Conservation (phyloP, 164 flowering plant genomes). For the Vitis rotundifolia region DNA sequence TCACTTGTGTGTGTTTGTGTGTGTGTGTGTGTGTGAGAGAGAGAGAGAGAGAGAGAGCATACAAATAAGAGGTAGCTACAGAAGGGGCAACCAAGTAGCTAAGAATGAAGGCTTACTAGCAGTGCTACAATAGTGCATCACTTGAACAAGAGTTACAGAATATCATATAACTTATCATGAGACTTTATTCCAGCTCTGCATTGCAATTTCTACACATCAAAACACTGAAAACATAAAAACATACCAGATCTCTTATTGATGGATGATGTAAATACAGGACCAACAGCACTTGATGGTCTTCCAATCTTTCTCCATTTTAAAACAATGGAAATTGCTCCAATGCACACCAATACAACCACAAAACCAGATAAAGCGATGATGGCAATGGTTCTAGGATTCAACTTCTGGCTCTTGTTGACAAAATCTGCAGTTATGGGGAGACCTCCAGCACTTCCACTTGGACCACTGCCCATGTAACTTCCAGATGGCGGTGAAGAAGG, state of each 20-base stretch:
- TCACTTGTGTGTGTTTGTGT: too few relatives aligned
- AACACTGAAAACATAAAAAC: conserved; percentile 13
- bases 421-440: conserved; percentile 73
- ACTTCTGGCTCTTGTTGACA: conserved; percentile 49
- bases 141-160: neutral
- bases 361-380: conserved; percentile 73
- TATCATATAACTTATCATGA: neutral
- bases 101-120: too few relatives aligned
- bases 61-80: too few relatives aligned
- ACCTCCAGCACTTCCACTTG: conserved; percentile 53
- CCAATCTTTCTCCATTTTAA: conserved; percentile 67
- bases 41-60: too few relatives aligned
- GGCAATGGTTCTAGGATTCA: conserved; percentile 61
- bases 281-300: conserved; percentile 71
- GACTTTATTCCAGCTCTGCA: neutral
- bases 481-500: conserved; percentile 64
- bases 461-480: conserved; percentile 39
- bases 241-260: conserved; percentile 77
- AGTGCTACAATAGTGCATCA: neutral
- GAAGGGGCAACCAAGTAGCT: too few relatives aligned
- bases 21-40: too few relatives aligned
- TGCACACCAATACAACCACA: conserved; percentile 61
- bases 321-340: conserved; percentile 53
- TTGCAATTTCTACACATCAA: neutral
- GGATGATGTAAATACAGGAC: conserved; percentile 66